Evolutionary conservation across 345 rosid species (phyloP).

Genomic region (Limnanthes douglasii): DNA sequence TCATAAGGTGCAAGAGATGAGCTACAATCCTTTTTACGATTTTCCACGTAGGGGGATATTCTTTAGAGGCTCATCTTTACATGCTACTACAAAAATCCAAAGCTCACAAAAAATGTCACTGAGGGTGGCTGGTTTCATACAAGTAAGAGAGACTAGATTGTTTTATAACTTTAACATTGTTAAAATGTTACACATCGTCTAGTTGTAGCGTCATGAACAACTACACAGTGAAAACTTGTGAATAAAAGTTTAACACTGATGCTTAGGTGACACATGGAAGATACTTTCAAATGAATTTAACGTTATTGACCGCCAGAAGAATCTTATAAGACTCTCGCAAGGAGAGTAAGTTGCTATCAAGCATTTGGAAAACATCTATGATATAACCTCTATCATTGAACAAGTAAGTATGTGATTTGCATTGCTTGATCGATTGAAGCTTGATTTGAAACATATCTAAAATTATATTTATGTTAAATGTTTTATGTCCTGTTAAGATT

Average conservation of each 20-base stretch:
- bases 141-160: too few species aligned
- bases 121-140: slow-evolving; percentile 96
- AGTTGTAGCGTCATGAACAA: too few species aligned
- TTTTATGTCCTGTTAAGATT: too few species aligned
- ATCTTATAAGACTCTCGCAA: slow-evolving; percentile 84
- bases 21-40: slow-evolving; percentile 76
- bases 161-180: too few species aligned
- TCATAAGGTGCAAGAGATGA: slow-evolving; percentile 91
- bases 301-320: slow-evolving; percentile 82
- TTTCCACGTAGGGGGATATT: slow-evolving; percentile 81
- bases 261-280: slow-evolving; percentile 93
- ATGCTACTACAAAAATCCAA: slow-evolving; percentile 74
- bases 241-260: too few species aligned
- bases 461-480: too few species aligned
- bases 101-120: slow-evolving; percentile 54
- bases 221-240: too few species aligned
- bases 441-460: too few species aligned
- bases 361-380: slow-evolving; percentile 63
- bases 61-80: slow-evolving; percentile 63
- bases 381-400: slow-evolving; percentile 37
- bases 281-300: slow-evolving; percentile 72
- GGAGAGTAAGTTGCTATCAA: slow-evolving; percentile 94
- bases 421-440: too few species aligned
- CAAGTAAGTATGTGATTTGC: slow-evolving; percentile 28
- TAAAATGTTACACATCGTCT: too few species aligned